Evolutionary conservation across 805 yeast genomes (phyloP).

Genomic region (Grigorovia yakushimaensis): DNA sequence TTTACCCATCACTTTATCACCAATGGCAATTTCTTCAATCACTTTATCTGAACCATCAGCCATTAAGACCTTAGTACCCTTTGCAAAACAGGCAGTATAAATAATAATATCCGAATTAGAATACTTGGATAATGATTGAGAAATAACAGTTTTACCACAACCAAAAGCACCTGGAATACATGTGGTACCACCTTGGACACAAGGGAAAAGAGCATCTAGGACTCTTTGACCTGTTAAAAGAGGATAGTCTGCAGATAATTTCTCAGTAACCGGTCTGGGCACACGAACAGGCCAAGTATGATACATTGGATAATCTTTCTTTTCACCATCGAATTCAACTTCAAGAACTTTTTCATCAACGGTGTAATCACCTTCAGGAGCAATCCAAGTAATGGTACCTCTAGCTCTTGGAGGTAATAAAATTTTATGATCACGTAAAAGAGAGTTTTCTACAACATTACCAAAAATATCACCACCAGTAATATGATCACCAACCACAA

Average conservation of each 20-base stretch:
- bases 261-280: constrained; percentile 96
- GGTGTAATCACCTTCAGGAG: constrained; percentile 81
- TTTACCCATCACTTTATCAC: constrained; percentile 37
- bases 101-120: constrained; percentile 96
- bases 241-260: constrained; percentile 88
- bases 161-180: constrained; percentile 99
- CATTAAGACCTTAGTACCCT: constrained; percentile 29
- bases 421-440: constrained; percentile 86
- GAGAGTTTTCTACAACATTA: constrained; percentile 85
- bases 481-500: constrained; percentile 89
- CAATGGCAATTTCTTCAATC: constrained; percentile 32
- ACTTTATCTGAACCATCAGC: constrained; percentile 32
- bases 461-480: constrained; percentile 98
- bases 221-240: constrained; percentile 98
- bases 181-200: constrained; percentile 99
- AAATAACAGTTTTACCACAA: constrained; percentile 97
- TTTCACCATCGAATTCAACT: constrained; percentile 88
- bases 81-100: constrained; percentile 61
- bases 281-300: constrained; percentile 99
- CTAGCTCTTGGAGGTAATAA: constrained; percentile 96
- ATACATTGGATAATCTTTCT: constrained; percentile 77
- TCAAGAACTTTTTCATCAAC: constrained; percentile 86
- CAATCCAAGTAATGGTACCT: constrained; percentile 89
- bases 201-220: constrained; percentile 92
- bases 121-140: constrained; percentile 93